A percentile compares a stretch with the other conserved stretches of the same genome.
phyloP scores from a whole-genome alignment of 1,284 basidiomycete genomes.

The Trametes polyzona region DNA sequence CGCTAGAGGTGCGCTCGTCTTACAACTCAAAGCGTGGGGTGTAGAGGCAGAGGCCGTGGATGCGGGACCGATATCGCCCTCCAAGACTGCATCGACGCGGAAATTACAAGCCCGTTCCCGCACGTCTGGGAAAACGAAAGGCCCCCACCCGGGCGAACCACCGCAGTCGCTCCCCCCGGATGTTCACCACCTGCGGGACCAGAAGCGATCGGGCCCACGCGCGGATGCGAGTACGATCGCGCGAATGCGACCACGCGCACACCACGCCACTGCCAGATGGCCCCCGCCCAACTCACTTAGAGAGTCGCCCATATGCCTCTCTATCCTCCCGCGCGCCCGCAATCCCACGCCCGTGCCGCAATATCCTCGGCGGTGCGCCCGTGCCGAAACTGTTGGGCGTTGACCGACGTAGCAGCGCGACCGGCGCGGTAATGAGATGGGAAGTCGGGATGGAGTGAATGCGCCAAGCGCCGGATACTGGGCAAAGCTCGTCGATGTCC shows the following conservation, averaged over 20 bases:
- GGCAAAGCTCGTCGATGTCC: not conserved
- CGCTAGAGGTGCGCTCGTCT: too few relatives aligned
- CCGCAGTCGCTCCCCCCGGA: not conserved
- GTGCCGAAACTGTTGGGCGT: too few relatives aligned
- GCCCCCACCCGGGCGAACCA: not conserved
- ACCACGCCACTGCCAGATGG: not conserved
- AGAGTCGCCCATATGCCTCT: too few relatives aligned
- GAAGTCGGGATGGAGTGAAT: not conserved
- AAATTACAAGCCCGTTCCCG: not conserved
- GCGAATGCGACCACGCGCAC: not conserved
- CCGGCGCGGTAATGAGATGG: not conserved
- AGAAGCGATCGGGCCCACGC: constrained; percentile 3
- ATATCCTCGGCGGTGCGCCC: too few relatives aligned
- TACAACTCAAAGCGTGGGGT: too few relatives aligned
- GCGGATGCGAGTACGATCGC: not conserved
- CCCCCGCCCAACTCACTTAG: not conserved
- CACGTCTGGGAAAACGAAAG: constrained; percentile 1
- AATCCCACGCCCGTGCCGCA: not conserved
- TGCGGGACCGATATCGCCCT: not conserved
- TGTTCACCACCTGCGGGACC: not conserved
- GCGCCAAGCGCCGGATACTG: too few relatives aligned
- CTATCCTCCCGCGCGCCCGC: not conserved
- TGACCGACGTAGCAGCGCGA: not conserved
- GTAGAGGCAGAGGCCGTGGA: too few relatives aligned
- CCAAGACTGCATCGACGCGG: not conserved